Base-by-base conservation (phyloP, 2,329 filamentous ascomycete species). In the Colletotrichum caudatum region DNA sequence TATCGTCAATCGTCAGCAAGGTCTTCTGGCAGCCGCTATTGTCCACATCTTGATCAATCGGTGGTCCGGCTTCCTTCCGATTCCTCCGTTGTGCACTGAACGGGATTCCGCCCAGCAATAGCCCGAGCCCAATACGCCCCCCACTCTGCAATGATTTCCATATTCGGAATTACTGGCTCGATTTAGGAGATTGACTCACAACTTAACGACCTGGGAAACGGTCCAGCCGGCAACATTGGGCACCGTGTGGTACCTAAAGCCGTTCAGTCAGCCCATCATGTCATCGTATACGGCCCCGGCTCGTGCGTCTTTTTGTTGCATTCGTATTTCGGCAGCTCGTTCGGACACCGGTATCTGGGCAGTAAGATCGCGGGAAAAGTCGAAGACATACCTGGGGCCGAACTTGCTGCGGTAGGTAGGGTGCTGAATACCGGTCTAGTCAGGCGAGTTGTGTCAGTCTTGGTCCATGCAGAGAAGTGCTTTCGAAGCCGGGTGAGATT, bases 331-430 rank as follows among this genome's bases (percentile, higher is more conserved):
- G 8, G 1, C 1, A 23, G 20, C 8, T 37, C 60, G 37, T 29
- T 3, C 6, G n/a, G 3, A 7, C 37, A 23, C 37, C 37, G 46
- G 8, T 18, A 57, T 12, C 7, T 8, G 0, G 4, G 6, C 5
- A 33, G 39, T 46, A 46, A 11, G 11, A 44, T 53, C 48, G 46
- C 3, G 44, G n/a, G 14, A 7, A 46, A 12, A 33, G 12, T 41
- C 50, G 44, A 50, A 46, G 73, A 80, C 80, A 82, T 88, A 92
- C 90, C 90, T 91, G 64, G 90, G 90, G 79, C 89, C 90, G 80
- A 89, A 91, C 75, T 86, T 83, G 83, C 88, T 91, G 53, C 62
- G 67, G 71, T 66, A 74, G 58, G 73, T 69, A 59, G 72, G 72
- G 66, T 74, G 71, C 51, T 35, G 29, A 56, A 56, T 60, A 53